These are phyloP conservation scores for Trichocomaceae sp. DNA, from an alignment of 2,329 filamentous ascomycete species.

Conservation along the genomic window DNA sequence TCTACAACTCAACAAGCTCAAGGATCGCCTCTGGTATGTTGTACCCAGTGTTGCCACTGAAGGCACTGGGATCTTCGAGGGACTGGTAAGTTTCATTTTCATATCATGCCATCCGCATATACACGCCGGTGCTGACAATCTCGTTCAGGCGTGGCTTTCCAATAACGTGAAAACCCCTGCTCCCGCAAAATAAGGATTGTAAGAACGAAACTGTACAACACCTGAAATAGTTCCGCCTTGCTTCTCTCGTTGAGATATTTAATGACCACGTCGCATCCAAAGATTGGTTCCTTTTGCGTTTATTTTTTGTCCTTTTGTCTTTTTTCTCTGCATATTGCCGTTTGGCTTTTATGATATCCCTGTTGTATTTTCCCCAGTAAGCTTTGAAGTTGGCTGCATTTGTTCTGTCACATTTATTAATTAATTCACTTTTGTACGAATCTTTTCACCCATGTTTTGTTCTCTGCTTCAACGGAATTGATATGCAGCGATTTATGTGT, in stretches of 20 bases:
- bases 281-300: conserved; percentile 22
- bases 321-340: conserved; percentile 20
- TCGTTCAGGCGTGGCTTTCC: conserved; percentile 61
- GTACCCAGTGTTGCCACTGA: conserved; percentile 76
- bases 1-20: conserved; percentile 68
- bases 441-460: neutral
- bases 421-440: neutral
- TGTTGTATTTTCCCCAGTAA: conserved; percentile 29
- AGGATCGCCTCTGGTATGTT: conserved; percentile 80
- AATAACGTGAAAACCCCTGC: conserved; percentile 66
- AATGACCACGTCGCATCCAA: conserved; percentile 34
- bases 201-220: conserved; percentile 29
- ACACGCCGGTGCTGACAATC: conserved; percentile 15
- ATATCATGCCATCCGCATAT: neutral
- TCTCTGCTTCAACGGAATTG: neutral
- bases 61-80: conserved; percentile 73
- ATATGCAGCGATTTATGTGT: conserved; percentile 3
- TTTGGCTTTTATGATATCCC: conserved; percentile 38
- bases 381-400: neutral
- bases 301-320: conserved; percentile 15
- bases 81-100: conserved; percentile 54
- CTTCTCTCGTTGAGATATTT: conserved; percentile 31
- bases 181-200: conserved; percentile 31
- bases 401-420: neutral
- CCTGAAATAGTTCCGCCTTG: conserved; percentile 24